phyloP scores from a whole-genome alignment of 2,329 filamentous ascomycete genomes.

The Trichoderma gracile region DNA sequence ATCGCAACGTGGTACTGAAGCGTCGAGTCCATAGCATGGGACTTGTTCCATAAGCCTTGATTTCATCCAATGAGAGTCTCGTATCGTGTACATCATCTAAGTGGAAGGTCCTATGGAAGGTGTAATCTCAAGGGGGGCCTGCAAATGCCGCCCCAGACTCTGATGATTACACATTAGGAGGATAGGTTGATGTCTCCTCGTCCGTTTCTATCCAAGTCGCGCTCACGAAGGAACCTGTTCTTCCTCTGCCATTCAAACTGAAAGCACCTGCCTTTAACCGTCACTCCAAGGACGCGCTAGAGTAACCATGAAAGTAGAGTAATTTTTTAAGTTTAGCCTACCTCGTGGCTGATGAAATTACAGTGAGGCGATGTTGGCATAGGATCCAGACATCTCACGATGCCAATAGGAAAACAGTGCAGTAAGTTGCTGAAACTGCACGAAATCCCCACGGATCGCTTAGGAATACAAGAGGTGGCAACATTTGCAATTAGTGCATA shows the following conservation, averaged over 20 bases:
- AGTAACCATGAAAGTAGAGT: slow-evolving; percentile 22
- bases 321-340: slow-evolving; percentile 13
- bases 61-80: background rate
- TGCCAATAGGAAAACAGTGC: background rate
- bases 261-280: background rate
- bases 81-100: background rate
- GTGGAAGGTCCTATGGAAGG: background rate
- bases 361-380: background rate
- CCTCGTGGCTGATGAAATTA: background rate
- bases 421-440: too few species aligned
- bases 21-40: background rate
- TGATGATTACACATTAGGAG: background rate
- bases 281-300: background rate
- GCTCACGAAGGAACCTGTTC: background rate
- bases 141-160: background rate
- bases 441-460: too few species aligned
- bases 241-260: background rate
- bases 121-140: background rate
- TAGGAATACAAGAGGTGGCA: too few species aligned
- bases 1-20: background rate
- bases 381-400: background rate
- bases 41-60: background rate
- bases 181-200: background rate
- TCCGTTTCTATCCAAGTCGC: background rate
- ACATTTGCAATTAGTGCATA: too few species aligned